phyloP scores from a whole-genome alignment of 495 filamentous ascomycete genomes.

The Rostrohypoxylon terebratum region DNA sequence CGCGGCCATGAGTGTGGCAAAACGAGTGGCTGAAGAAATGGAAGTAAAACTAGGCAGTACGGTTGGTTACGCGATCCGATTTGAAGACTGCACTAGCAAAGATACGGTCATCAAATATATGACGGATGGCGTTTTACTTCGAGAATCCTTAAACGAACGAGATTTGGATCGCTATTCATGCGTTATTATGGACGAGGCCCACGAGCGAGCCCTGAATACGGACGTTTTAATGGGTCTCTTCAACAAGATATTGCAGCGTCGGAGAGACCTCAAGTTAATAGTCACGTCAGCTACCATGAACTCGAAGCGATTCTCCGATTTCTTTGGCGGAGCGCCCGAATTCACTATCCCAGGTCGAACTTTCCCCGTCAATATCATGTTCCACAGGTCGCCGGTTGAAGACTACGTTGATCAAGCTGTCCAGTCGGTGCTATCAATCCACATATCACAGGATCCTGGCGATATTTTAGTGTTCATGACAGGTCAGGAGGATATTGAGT shows the following conservation, averaged over 20 bases:
- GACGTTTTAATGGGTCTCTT: constrained; percentile 98
- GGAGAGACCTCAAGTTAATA: constrained; percentile 94
- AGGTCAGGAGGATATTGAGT: constrained; percentile 98
- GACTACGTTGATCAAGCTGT: constrained; percentile 98
- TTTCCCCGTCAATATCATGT: constrained; percentile 97
- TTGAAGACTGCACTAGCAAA: constrained; percentile 97
- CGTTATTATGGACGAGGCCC: constrained; percentile 99
- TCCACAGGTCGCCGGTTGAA: constrained; percentile 92
- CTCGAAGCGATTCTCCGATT: constrained; percentile 92
- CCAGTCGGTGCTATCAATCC: constrained; percentile 96
- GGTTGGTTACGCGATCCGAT: constrained; percentile 98
- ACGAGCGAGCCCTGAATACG: constrained; percentile 96
- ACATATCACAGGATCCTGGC: constrained; percentile 89
- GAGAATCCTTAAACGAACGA: constrained; percentile 89
- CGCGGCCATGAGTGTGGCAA: constrained; percentile 98
- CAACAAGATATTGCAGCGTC: constrained; percentile 92
- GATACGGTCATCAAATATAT: constrained; percentile 98
- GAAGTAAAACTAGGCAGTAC: constrained; percentile 88
- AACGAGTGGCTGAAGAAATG: constrained; percentile 99
- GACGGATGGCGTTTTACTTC: constrained; percentile 96
- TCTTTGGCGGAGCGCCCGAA: constrained; percentile 97
- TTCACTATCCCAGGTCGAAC: constrained; percentile 97
- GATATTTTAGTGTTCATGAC: constrained; percentile 99
- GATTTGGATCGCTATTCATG: constrained; percentile 98
- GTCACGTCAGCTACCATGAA: constrained; percentile 99